These are phyloP conservation scores for Lepidium didymum DNA, from an alignment of 345 rosid genomes.

Conservation along the genomic window DNA sequence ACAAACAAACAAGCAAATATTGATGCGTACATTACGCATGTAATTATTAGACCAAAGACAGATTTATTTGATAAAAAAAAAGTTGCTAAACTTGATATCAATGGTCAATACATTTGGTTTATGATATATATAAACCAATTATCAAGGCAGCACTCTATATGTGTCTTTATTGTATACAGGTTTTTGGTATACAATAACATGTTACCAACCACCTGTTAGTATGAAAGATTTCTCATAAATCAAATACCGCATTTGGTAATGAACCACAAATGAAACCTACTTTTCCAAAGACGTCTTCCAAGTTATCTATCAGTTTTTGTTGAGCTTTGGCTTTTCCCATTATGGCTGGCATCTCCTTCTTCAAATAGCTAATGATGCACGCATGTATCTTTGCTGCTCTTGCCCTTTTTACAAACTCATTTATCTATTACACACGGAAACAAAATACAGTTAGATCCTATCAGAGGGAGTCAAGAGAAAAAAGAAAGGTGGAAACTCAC, in stretches of 20 bases:
- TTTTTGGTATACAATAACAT: constrained; percentile 18
- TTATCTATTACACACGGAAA: constrained; percentile 42
- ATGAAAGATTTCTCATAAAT: neutral
- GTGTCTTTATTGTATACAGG: constrained; percentile 5
- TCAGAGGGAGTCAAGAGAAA: neutral
- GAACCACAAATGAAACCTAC: constrained; percentile 26
- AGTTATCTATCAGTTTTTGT: constrained; percentile 67
- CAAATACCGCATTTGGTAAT: neutral
- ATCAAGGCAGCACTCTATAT: no score
- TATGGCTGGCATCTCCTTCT: constrained; percentile 88
- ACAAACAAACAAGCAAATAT: no score
- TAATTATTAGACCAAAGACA: no score
- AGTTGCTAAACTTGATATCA: no score
- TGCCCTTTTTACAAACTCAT: constrained; percentile 93
- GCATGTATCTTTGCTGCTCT: constrained; percentile 97
- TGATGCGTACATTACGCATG: no score
- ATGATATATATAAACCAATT: neutral
- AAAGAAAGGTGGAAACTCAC: constrained; percentile 41
- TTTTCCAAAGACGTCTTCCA: constrained; percentile 73
- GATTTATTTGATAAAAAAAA: no score
- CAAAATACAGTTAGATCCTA: neutral
- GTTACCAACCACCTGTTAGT: no score
- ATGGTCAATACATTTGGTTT: neutral
- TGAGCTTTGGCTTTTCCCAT: constrained; percentile 93
- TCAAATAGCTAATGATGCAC: constrained; percentile 77